Conservation (phyloP, 768 basidiomycete genomes). For the Boletus subparvulus region DNA sequence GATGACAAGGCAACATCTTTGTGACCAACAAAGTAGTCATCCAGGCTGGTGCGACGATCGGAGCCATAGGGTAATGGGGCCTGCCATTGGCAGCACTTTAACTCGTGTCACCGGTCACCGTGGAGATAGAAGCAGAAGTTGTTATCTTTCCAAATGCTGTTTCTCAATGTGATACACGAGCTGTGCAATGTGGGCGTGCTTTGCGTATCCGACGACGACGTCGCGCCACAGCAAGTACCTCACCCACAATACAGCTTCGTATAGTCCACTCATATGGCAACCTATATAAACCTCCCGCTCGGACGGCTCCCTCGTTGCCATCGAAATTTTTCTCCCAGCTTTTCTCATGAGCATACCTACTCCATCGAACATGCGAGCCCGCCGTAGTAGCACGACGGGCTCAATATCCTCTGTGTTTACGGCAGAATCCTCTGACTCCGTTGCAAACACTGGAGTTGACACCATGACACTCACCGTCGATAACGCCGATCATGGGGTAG, state of each 20-base stretch:
- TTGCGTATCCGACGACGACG: background rate
- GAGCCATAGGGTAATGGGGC: too few species aligned
- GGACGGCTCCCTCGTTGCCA: background rate
- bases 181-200: background rate
- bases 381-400: background rate
- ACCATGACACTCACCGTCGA: background rate
- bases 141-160: background rate
- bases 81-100: background rate
- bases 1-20: background rate
- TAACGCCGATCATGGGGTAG: constrained; percentile 3
- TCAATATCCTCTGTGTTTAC: constrained; percentile 1
- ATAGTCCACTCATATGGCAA: background rate
- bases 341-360: background rate
- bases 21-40: background rate
- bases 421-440: background rate
- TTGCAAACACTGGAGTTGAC: background rate
- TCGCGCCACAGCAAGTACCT: constrained; percentile 2
- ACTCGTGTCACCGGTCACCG: background rate
- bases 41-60: too few species aligned
- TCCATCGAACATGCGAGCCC: background rate
- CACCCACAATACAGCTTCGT: constrained; percentile 5
- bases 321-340: background rate
- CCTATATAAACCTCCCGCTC: constrained; percentile 12
- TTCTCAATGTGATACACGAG: too few species aligned
- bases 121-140: background rate